Percentiles rank a stretch among this genome's conserved stretches.
Evolutionary conservation across 176 grass and related monocot genomes (phyloP).

Genomic region (Dendrocalamus sinicus): DNA sequence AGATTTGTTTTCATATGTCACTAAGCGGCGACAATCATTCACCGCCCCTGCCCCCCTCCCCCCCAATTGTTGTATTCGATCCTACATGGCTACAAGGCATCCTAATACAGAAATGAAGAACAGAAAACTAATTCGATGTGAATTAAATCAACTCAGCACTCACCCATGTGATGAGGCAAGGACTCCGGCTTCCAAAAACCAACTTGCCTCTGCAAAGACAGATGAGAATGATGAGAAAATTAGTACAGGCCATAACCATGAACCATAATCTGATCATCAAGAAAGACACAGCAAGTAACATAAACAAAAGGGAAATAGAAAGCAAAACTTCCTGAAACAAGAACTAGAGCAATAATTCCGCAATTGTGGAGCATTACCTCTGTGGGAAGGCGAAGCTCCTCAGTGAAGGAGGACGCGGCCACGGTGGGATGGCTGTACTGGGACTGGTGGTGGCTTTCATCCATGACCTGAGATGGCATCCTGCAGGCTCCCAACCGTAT

Average conservation of each 20-base stretch:
- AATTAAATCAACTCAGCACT: slow-evolving; percentile 30
- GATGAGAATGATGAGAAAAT: slow-evolving; percentile 35
- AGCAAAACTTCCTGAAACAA: slow-evolving; percentile 9
- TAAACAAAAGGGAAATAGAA: slow-evolving; percentile 26
- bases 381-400: slow-evolving; percentile 65
- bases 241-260: slow-evolving; percentile 18
- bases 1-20: too few species aligned
- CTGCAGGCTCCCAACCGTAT: slow-evolving; percentile 31
- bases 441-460: slow-evolving; percentile 63
- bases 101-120: slow-evolving; percentile 6
- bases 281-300: slow-evolving; percentile 14
- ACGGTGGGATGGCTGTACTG: slow-evolving; percentile 45
- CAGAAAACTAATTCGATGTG: slow-evolving; percentile 6
- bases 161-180: slow-evolving; percentile 63
- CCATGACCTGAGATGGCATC: slow-evolving; percentile 77
- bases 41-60: too few species aligned
- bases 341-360: slow-evolving; percentile 10
- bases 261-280: slow-evolving; percentile 13
- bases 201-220: slow-evolving; percentile 67
- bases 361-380: slow-evolving; percentile 59
- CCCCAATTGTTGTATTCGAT: neutral
- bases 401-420: slow-evolving; percentile 66
- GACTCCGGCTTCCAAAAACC: slow-evolving; percentile 84
- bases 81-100: neutral
- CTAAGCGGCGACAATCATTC: too few species aligned